A percentile compares a stretch with the other conserved stretches of the same genome.
Evolutionary conservation across 1,284 basidiomycete species (phyloP).

Genomic region (Naganishia sp.): DNA sequence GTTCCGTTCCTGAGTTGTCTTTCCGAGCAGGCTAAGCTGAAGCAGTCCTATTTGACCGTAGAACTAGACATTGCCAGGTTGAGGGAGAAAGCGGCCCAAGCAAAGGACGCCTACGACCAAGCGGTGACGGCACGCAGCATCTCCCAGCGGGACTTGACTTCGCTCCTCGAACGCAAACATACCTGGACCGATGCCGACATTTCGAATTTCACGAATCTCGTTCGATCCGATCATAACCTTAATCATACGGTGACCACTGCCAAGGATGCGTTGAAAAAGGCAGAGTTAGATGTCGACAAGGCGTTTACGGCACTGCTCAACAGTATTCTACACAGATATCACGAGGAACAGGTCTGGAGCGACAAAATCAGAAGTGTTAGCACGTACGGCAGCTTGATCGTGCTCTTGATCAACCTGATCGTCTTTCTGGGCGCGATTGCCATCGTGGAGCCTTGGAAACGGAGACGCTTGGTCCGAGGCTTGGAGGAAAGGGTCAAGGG

Average conservation of each 20-base stretch:
- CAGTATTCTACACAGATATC: conserved; percentile 79
- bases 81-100: conserved; percentile 67
- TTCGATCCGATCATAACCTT: conserved; percentile 79
- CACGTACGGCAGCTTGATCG: conserved; percentile 82
- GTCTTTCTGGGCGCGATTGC: conserved; percentile 85
- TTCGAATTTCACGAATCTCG: conserved; percentile 76
- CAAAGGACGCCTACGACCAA: conserved; percentile 72
- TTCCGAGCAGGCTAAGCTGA: not conserved
- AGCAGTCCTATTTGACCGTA: conserved; percentile 29
- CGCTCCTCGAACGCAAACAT: conserved; percentile 85
- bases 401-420: conserved; percentile 77
- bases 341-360: conserved; percentile 96
- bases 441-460: conserved; percentile 91
- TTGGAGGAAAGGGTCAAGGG: conserved; percentile 81
- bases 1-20: not conserved
- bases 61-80: conserved; percentile 43
- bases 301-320: conserved; percentile 84
- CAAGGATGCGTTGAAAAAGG: conserved; percentile 64
- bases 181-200: conserved; percentile 76
- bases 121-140: conserved; percentile 72
- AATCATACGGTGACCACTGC: conserved; percentile 73
- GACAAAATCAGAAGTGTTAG: conserved; percentile 93
- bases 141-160: conserved; percentile 85
- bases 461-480: conserved; percentile 74
- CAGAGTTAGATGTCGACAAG: conserved; percentile 75